phyloP scores from a whole-genome alignment of 164 flowering plant species.

The Vitis riparia region DNA sequence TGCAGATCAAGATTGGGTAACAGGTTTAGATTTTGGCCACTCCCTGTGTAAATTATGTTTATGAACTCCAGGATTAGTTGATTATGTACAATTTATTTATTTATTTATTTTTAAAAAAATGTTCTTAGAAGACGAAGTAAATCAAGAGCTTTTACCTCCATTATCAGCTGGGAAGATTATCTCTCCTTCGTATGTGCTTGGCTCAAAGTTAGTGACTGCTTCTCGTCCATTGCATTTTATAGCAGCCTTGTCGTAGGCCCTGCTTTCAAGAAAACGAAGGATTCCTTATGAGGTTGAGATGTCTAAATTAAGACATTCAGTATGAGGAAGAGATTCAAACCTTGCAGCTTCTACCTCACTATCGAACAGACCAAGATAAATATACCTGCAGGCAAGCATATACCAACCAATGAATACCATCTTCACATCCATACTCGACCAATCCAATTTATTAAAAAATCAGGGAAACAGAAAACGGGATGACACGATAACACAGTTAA shows the following conservation, averaged over 20 bases:
- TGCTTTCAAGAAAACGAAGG: conserved; percentile 6
- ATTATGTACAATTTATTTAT: not conserved
- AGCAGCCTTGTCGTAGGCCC: conserved; percentile 58
- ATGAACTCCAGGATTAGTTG: not conserved
- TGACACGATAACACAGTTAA: too few species aligned
- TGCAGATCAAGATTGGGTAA: conserved; percentile 38
- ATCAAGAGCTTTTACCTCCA: conserved; percentile 15
- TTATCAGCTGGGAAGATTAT: conserved; percentile 1
- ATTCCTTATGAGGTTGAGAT: not conserved
- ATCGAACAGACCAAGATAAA: conserved; percentile 48
- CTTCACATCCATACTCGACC: not conserved
- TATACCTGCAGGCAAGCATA: conserved; percentile 36
- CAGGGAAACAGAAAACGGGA: too few species aligned
- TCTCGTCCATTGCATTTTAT: conserved; percentile 44
- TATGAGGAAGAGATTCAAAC: conserved; percentile 14
- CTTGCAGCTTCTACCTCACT: conserved; percentile 53
- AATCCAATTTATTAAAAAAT: not conserved
- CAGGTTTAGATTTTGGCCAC: not conserved
- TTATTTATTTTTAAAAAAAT: too few species aligned
- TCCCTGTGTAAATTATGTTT: conserved; percentile 6
- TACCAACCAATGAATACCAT: conserved; percentile 8
- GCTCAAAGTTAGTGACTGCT: conserved; percentile 49
- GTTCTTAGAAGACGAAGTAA: not conserved
- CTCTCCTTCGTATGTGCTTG: conserved; percentile 34
- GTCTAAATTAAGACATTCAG: conserved; percentile 2